Evolutionary conservation across 495 filamentous ascomycete species (phyloP).

Genomic region (Hypoxylon cercidicola): DNA sequence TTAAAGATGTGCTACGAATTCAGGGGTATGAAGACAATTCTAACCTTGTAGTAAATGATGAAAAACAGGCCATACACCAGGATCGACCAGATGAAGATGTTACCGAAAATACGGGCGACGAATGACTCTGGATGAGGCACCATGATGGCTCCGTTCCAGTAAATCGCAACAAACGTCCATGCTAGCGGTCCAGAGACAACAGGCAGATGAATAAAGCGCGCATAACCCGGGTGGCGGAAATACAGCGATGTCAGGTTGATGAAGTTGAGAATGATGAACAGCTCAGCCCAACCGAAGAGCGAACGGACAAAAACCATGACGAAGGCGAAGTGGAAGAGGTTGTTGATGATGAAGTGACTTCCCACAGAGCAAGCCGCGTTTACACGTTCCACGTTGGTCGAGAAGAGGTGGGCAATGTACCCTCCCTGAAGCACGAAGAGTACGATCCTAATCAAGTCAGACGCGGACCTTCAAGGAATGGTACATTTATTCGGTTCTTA

Average conservation of each 20-base stretch:
- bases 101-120: constrained; percentile 78
- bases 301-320: constrained; percentile 83
- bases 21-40: constrained; percentile 4
- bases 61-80: constrained; percentile 77
- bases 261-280: constrained; percentile 81
- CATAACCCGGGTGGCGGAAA: constrained; percentile 76
- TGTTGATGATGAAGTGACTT: constrained; percentile 85
- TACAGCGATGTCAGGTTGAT: constrained; percentile 80
- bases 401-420: constrained; percentile 82
- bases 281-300: constrained; percentile 76
- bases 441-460: constrained; percentile 58
- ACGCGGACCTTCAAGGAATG: neutral
- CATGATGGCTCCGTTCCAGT: constrained; percentile 87
- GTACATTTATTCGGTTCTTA: constrained; percentile 41
- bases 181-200: constrained; percentile 81
- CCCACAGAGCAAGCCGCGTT: constrained; percentile 79
- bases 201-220: constrained; percentile 76
- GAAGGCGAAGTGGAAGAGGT: constrained; percentile 80
- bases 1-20: constrained; percentile 14
- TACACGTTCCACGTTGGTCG: constrained; percentile 65
- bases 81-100: constrained; percentile 86
- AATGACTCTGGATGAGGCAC: constrained; percentile 65
- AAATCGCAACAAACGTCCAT: constrained; percentile 83
- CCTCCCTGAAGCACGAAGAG: constrained; percentile 78
- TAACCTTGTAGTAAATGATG: constrained; percentile 70